Conservation (phyloP, 23 red algal species). For the Gracilaria domingensis region DNA sequence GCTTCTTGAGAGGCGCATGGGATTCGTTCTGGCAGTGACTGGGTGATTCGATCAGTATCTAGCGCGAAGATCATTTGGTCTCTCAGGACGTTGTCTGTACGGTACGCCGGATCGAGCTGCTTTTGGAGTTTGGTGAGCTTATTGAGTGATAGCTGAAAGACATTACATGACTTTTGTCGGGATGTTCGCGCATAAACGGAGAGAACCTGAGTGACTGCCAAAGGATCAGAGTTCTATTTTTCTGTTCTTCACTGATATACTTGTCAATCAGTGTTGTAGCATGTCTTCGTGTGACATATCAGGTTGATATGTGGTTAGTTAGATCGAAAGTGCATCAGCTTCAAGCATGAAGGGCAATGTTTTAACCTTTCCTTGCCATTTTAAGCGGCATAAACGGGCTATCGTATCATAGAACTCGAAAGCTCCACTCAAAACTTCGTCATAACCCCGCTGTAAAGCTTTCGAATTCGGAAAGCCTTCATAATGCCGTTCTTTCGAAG, state of each 20-base stretch:
- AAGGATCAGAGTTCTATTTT: slow-evolving; percentile 4
- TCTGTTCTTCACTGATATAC: slow-evolving; percentile 48
- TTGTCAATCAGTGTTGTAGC: not conserved
- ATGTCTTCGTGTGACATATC: slow-evolving; percentile 2
- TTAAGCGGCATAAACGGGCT: slow-evolving; percentile 9
- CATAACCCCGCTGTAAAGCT: no score
- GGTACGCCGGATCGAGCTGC: slow-evolving; percentile 43
- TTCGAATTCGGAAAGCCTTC: no score
- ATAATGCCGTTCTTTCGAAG: no score
- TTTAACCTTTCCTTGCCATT: slow-evolving; percentile 8
- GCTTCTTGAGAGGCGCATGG: not conserved
- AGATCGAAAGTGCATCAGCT: slow-evolving; percentile 22
- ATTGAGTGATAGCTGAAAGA: not conserved
- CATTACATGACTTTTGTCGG: slow-evolving; percentile 30
- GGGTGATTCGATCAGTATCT: not conserved
- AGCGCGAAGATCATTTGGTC: slow-evolving; percentile 7
- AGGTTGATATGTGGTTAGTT: not conserved
- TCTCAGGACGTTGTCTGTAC: slow-evolving; percentile 2
- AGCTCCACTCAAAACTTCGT: not conserved
- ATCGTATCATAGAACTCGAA: slow-evolving; percentile 11
- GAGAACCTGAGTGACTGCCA: no score
- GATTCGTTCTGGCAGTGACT: not conserved
- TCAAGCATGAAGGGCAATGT: slow-evolving; percentile 28
- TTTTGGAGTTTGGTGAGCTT: slow-evolving; percentile 9
- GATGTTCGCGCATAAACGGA: slow-evolving; percentile 8